Evolutionary conservation across 108 stramenopile genomes (phyloP), one percentile per base, ranked within the genome.

Genomic region (Fistulifera solaris): DNA sequence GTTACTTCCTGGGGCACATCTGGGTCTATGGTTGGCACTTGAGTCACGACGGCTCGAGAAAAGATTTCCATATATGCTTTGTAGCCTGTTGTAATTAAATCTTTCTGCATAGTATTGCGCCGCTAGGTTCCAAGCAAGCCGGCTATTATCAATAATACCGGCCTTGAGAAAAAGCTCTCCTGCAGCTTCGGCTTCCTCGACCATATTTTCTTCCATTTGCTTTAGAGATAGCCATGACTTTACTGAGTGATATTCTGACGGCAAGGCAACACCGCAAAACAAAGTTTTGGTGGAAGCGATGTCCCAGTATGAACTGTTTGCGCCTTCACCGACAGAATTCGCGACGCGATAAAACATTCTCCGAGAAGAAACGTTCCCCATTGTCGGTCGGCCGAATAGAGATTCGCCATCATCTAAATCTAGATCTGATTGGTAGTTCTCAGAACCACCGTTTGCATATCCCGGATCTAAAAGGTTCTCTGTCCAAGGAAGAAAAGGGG

Each of bases 401-500:
- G 27, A 23, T 3, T 27, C 48, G 22, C 22, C 27, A 1, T 72
- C 75, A 27, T 70, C 70, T 40, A 77, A 50, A 23, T 73, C 80
- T 12, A 67, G 70, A 18, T 73, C 70, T 26, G 55, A 60, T 1
- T 22, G 74, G 79, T 14, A 59, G 64, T 26, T 69, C 77, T 45
- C 44, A 22, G 64, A 76, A 51, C 83, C 82, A 10, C 78, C 76
- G 46, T 76, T 75, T 3, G 77, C 59, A 52, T 83, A 80, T 8
- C 75, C 69, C 0, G 73, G 67, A 48, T 87, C 83, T 12, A 69
- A 66, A 25, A 52, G 56, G 49, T 65, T 70, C 19, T 81, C 78
- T 7, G 77, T 85, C 90, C 90, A 92, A 27, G 90, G 90, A 26
- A 87, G 63, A 54, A 86, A 92, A 12, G 90, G 84, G 16, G 83